Evolutionary conservation across 2,329 filamentous ascomycete species (phyloP).

Genomic region (Verticillium tricorpus): DNA sequence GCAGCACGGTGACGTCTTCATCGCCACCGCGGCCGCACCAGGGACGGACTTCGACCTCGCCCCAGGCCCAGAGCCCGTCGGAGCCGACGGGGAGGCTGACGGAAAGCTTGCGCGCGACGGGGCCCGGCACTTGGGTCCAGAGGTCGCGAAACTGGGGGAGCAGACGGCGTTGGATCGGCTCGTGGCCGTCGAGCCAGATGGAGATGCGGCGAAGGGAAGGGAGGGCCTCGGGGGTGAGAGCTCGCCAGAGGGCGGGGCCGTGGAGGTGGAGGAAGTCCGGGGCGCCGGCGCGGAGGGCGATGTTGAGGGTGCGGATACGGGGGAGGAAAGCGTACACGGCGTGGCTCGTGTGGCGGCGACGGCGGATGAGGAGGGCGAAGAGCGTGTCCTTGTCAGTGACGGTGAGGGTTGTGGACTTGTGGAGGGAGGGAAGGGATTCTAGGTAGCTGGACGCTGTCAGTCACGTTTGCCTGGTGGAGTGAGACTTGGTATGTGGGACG

Average conservation of each 20-base stretch:
- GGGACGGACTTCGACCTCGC: not conserved
- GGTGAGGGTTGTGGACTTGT: constrained; percentile 6
- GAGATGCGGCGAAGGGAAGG: not conserved
- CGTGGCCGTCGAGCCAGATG: constrained; percentile 14
- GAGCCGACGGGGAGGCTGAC: constrained; percentile 10
- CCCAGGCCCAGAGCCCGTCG: constrained; percentile 14
- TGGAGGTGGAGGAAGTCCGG: constrained; percentile 12
- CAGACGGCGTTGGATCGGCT: constrained; percentile 10
- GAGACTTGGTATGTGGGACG: not conserved
- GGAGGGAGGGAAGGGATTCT: constrained; percentile 6
- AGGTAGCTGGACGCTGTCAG: constrained; percentile 3
- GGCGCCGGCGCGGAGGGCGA: constrained; percentile 11
- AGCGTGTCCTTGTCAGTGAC: constrained; percentile 10
- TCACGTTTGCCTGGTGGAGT: not conserved
- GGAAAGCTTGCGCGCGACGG: constrained; percentile 3
- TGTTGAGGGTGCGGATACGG: constrained; percentile 8
- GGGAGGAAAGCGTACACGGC: constrained; percentile 1
- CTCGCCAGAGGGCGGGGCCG: constrained; percentile 5
- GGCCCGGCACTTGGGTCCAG: not conserved
- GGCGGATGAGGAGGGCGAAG: constrained; percentile 5
- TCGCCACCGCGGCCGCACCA: not conserved
- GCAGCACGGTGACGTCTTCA: not conserved
- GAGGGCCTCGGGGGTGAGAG: constrained; percentile 1
- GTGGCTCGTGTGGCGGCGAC: not conserved
- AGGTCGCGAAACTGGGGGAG: constrained; percentile 12